Percentiles rank a stretch among this genome's conserved stretches.
These are phyloP conservation scores for Nitzschia sp. DNA, from an alignment of 108 stramenopile species.

Conservation along the genomic window DNA sequence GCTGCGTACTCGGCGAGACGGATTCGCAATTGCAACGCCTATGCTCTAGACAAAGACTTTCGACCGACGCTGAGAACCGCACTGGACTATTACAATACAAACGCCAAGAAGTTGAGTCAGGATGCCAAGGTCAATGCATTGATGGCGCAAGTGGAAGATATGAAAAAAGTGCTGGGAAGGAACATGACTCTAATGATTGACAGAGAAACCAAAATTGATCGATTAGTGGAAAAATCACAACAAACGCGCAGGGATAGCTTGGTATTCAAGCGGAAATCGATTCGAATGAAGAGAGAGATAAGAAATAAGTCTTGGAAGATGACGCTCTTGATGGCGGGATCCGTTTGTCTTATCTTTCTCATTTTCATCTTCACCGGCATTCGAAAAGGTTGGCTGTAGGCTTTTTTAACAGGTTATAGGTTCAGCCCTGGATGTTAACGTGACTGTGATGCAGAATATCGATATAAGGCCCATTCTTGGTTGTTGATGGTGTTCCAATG, in stretches of 20 bases:
- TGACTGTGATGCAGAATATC: background rate
- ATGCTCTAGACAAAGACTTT: conserved; percentile 72
- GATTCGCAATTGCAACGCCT: conserved; percentile 64
- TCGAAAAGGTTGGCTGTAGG: background rate
- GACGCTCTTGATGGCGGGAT: conserved; percentile 19
- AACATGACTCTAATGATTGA: conserved; percentile 67
- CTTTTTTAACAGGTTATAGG: too few relatives aligned
- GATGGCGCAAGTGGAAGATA: conserved; percentile 61
- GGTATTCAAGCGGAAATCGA: conserved; percentile 47
- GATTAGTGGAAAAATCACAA: conserved; percentile 53
- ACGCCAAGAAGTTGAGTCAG: conserved; percentile 44
- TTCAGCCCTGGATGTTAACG: too few relatives aligned
- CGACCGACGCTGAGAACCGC: conserved; percentile 47
- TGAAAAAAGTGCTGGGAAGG: conserved; percentile 64
- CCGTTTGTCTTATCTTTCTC: background rate
- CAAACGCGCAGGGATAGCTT: conserved; percentile 50
- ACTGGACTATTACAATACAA: conserved; percentile 76
- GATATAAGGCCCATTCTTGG: background rate
- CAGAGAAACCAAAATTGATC: conserved; percentile 50
- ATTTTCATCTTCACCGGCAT: conserved; percentile 1
- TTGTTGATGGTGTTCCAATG: too few relatives aligned
- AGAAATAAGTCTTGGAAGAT: conserved; percentile 20
- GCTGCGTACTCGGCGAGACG: conserved; percentile 31
- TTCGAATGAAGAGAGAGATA: conserved; percentile 17
- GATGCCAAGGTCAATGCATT: conserved; percentile 39